These are phyloP conservation scores for Xylariales sp. DNA, from an alignment of 2,329 filamentous ascomycete species.

Conservation along the genomic window DNA sequence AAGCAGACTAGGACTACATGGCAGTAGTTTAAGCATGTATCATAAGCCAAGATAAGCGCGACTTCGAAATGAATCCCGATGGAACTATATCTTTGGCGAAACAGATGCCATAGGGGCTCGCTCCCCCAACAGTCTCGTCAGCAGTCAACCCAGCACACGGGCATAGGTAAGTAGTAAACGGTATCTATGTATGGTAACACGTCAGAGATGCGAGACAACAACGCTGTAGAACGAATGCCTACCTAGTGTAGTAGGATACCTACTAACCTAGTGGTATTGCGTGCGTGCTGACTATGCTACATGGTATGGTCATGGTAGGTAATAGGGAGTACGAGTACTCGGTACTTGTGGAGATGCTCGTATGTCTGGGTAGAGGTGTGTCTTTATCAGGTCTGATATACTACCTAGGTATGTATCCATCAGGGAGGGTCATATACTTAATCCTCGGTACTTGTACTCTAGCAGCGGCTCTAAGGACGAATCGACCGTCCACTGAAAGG, in stretches of 20 bases:
- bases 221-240: not conserved
- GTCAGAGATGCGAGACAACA: slow-evolving; percentile 15
- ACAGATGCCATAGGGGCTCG: not conserved
- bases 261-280: not conserved
- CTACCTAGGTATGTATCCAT: not conserved
- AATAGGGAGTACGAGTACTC: not conserved
- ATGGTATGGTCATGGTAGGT: no score
- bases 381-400: slow-evolving; percentile 10
- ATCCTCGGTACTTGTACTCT: slow-evolving; percentile 15
- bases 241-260: no score
- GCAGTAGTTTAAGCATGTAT: not conserved
- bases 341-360: not conserved
- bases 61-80: not conserved
- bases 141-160: not conserved
- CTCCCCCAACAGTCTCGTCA: no score
- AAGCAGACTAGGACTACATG: not conserved
- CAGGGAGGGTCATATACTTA: not conserved
- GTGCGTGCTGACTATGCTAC: not conserved
- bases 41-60: not conserved
- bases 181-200: not conserved
- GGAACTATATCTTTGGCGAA: slow-evolving; percentile 9
- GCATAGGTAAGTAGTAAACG: no score
- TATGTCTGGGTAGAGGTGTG: slow-evolving; percentile 12
- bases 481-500: not conserved
- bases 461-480: not conserved